A percentile compares a stretch with the other conserved stretches of the same genome.
These are phyloP conservation scores for Sisymbrium altissimum DNA, from an alignment of 345 rosid genomes.

Conservation along the genomic window DNA sequence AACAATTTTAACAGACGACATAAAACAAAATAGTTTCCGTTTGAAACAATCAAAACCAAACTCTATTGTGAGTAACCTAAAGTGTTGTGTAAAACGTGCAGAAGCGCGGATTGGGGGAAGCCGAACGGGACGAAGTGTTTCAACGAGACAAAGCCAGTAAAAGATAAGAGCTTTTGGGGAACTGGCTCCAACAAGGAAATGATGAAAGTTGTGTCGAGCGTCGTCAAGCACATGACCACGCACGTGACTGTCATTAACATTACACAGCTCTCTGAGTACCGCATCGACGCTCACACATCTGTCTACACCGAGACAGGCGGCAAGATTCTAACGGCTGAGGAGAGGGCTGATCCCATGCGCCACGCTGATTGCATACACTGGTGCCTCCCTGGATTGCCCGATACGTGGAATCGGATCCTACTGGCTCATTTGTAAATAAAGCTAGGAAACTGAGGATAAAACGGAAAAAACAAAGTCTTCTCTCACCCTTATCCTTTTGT, in stretches of 20 bases:
- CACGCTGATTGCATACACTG: constrained; percentile 97
- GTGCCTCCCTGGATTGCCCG: constrained; percentile 93
- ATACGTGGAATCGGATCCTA: constrained; percentile 81
- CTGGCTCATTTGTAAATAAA: constrained; percentile 60
- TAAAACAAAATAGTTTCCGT: no score
- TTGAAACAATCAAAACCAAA: not conserved
- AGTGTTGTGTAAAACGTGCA: constrained; percentile 25
- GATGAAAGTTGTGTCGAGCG: constrained; percentile 65
- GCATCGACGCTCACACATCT: constrained; percentile 79
- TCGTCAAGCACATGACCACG: constrained; percentile 58
- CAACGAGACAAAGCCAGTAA: constrained; percentile 78
- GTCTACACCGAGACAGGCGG: constrained; percentile 81
- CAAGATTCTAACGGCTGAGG: constrained; percentile 52
- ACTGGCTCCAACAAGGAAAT: constrained; percentile 51
- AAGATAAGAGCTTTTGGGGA: constrained; percentile 64
- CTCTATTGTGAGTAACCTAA: not conserved
- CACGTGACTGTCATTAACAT: constrained; percentile 69
- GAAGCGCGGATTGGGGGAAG: constrained; percentile 72
- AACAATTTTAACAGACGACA: not conserved
- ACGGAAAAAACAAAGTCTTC: constrained; percentile 5
- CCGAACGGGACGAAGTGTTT: constrained; percentile 67
- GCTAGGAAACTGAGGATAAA: constrained; percentile 4
- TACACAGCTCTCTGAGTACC: constrained; percentile 80
- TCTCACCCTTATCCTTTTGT: not conserved
- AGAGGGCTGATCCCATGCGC: constrained; percentile 58